Percentiles rank a stretch among this genome's conserved stretches.
Conservation (phyloP, 768 basidiomycete species). For the Rhodotorula diobovata region DNA sequence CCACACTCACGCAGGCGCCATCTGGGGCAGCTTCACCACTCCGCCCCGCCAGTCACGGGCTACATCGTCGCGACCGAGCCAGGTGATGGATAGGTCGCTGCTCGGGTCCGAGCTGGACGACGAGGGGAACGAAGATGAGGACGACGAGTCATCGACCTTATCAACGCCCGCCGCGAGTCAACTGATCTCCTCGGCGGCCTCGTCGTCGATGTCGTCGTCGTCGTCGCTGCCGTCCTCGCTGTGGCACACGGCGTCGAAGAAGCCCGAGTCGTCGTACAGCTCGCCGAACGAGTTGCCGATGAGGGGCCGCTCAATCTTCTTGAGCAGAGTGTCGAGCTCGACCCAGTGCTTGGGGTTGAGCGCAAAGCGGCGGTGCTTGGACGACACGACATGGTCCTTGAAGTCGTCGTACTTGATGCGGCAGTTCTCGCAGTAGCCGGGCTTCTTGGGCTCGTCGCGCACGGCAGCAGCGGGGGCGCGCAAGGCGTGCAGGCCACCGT, state of each 20-base stretch:
- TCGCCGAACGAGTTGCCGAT: not conserved
- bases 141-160: too few species aligned
- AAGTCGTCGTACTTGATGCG: constrained; percentile 85
- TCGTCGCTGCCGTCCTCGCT: not conserved
- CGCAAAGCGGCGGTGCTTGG: constrained; percentile 79
- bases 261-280: constrained; percentile 12
- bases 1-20: too few species aligned
- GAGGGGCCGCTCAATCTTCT: constrained; percentile 55
- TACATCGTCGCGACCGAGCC: too few species aligned
- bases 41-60: too few species aligned
- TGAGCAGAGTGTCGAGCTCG: constrained; percentile 70
- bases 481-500: constrained; percentile 39
- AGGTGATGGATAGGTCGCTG: too few species aligned
- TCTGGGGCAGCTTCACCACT: too few species aligned
- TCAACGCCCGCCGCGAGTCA: too few species aligned
- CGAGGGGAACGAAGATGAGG: too few species aligned
- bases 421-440: constrained; percentile 98
- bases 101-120: too few species aligned
- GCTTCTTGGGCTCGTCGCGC: constrained; percentile 73
- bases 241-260: constrained; percentile 5
- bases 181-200: not conserved
- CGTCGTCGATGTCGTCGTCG: not conserved
- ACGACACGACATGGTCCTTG: constrained; percentile 65
- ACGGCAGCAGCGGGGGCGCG: constrained; percentile 26
- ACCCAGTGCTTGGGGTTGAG: constrained; percentile 68